phyloP scores from a whole-genome alignment of 805 yeast genomes.

The Candida schatavii region DNA sequence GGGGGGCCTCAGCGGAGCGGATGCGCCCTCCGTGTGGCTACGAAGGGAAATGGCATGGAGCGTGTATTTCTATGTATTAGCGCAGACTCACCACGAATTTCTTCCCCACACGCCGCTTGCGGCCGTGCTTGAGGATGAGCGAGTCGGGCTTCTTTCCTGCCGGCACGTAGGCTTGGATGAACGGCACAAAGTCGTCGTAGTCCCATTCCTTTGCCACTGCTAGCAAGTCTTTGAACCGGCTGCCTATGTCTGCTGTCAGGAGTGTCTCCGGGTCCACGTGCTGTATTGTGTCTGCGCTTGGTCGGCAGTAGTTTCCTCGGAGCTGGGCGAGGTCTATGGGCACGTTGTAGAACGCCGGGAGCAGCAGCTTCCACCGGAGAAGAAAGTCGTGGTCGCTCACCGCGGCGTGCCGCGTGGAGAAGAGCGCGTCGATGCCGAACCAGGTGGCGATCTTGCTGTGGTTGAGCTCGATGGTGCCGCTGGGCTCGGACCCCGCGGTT shows the following conservation, averaged over 20 bases:
- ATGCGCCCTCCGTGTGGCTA: too few species aligned
- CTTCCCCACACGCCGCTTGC: conserved; percentile 33
- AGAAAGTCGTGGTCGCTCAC: conserved; percentile 51
- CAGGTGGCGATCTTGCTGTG: conserved; percentile 47
- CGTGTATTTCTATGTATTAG: conserved; percentile 8
- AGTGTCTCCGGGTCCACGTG: conserved; percentile 51
- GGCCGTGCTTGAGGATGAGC: conserved; percentile 35
- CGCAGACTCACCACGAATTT: conserved; percentile 27
- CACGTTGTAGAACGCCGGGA: conserved; percentile 63
- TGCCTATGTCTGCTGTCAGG: conserved; percentile 38
- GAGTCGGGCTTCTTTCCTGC: conserved; percentile 36
- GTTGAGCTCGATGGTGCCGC: conserved; percentile 36
- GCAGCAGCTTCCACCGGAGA: conserved; percentile 57
- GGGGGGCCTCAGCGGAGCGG: background rate
- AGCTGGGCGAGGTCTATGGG: conserved; percentile 55
- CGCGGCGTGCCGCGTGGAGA: conserved; percentile 13
- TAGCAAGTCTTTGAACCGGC: conserved; percentile 32
- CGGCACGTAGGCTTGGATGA: conserved; percentile 28
- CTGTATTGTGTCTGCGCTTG: conserved; percentile 41
- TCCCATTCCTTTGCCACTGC: conserved; percentile 32
- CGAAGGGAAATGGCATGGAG: too few species aligned
- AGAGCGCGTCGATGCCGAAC: conserved; percentile 59
- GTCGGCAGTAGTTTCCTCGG: conserved; percentile 53
- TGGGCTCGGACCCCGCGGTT: background rate
- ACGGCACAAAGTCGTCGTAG: conserved; percentile 39